Evolutionary conservation across 352 stramenopile species (phyloP).

Genomic region (Phytophthora quininea): DNA sequence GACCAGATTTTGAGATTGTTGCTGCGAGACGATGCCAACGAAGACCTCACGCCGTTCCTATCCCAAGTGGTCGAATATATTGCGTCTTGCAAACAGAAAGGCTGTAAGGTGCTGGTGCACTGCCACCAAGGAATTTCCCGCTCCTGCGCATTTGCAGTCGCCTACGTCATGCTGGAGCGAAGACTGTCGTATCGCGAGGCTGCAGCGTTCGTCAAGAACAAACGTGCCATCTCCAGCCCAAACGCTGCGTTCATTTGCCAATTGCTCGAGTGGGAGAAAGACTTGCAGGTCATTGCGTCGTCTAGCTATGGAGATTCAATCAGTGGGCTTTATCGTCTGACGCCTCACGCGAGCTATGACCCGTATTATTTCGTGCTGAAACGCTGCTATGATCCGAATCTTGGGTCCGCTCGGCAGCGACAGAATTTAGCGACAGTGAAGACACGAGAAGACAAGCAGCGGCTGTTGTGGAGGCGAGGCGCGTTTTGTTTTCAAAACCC

Average conservation of each 20-base stretch:
- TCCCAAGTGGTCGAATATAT: slow-evolving; percentile 56
- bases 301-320: neutral
- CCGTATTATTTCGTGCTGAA: slow-evolving; percentile 54
- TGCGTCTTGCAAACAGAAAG: slow-evolving; percentile 15
- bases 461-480: slow-evolving; percentile 43
- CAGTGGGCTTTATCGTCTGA: slow-evolving; percentile 39
- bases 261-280: slow-evolving; percentile 67
- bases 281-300: slow-evolving; percentile 23
- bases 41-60: slow-evolving; percentile 71
- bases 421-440: slow-evolving; percentile 11
- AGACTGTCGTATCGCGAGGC: slow-evolving; percentile 40
- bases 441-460: slow-evolving; percentile 18
- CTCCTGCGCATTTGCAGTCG: slow-evolving; percentile 69
- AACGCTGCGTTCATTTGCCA: slow-evolving; percentile 75
- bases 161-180: slow-evolving; percentile 61
- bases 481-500: slow-evolving; percentile 52
- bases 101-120: slow-evolving; percentile 55
- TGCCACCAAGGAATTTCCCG: slow-evolving; percentile 78
- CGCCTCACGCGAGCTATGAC: slow-evolving; percentile 60
- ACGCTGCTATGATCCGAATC: slow-evolving; percentile 36
- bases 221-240: slow-evolving; percentile 59
- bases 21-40: slow-evolving; percentile 60
- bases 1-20: slow-evolving; percentile 39
- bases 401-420: slow-evolving; percentile 8
- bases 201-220: slow-evolving; percentile 44